Evolutionary conservation across 2,329 filamentous ascomycete species (phyloP).

Genomic region (Epichloe coenophiala): DNA sequence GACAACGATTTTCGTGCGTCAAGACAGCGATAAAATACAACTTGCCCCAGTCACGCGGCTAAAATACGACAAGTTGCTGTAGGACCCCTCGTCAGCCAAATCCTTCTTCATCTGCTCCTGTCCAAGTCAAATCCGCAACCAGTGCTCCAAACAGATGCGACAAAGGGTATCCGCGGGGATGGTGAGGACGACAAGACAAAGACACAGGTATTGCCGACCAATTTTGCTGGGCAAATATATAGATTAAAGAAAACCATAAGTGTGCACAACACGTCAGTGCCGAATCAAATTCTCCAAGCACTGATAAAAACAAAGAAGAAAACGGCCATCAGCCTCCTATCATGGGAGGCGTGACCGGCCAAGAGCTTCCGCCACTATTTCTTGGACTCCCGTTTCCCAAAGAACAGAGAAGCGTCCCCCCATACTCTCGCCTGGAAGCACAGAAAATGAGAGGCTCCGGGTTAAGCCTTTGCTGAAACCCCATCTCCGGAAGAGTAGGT

Average conservation of each 20-base stretch:
- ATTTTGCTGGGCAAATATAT: slow-evolving; percentile 8
- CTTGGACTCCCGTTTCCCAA: background rate
- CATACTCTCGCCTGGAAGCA: background rate
- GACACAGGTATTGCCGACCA: slow-evolving; percentile 5
- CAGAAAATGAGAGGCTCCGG: background rate
- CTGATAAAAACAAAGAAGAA: slow-evolving; percentile 9
- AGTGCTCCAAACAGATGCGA: slow-evolving; percentile 18
- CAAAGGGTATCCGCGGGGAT: slow-evolving; percentile 16
- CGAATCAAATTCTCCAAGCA: background rate
- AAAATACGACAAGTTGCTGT: slow-evolving; percentile 28
- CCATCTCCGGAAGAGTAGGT: slow-evolving; percentile 1
- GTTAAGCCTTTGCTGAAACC: background rate
- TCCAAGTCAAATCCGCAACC: slow-evolving; percentile 19
- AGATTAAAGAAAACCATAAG: slow-evolving; percentile 10
- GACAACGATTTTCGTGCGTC: slow-evolving; percentile 15
- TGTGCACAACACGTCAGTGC: slow-evolving; percentile 7
- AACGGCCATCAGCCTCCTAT: slow-evolving; percentile 1
- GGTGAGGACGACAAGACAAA: slow-evolving; percentile 12
- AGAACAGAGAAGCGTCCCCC: background rate
- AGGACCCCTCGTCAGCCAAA: slow-evolving; percentile 14
- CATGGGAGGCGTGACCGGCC: background rate
- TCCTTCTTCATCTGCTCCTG: slow-evolving; percentile 20
- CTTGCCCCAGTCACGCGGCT: slow-evolving; percentile 20
- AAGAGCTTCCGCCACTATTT: background rate
- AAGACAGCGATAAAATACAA: slow-evolving; percentile 19